Evolutionary conservation across 352 stramenopile species (phyloP).

Genomic region (Phytopythium sindhum): DNA sequence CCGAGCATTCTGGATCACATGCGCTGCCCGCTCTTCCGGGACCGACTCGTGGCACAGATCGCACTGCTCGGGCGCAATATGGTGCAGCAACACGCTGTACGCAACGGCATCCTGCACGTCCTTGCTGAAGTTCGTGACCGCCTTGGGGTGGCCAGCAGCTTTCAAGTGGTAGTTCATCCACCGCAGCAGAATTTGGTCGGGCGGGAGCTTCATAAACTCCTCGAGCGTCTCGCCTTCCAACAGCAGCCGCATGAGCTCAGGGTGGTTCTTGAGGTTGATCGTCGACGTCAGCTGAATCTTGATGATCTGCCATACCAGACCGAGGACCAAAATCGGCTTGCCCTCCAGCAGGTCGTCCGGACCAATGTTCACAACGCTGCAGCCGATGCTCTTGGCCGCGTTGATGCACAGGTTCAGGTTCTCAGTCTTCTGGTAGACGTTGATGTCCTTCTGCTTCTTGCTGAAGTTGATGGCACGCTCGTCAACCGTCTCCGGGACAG

Average conservation of each 20-base stretch:
- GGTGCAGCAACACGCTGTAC: conserved; percentile 86
- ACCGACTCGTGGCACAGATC: conserved; percentile 54
- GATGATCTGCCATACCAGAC: conserved; percentile 93
- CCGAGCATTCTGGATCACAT: conserved; percentile 85
- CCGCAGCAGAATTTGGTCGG: conserved; percentile 89
- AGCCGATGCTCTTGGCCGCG: conserved; percentile 91
- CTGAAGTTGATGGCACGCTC: conserved; percentile 83
- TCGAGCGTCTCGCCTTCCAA: conserved; percentile 86
- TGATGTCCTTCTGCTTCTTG: conserved; percentile 75
- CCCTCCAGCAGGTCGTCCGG: conserved; percentile 80
- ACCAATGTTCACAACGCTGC: conserved; percentile 92
- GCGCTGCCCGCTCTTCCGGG: conserved; percentile 58
- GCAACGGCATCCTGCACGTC: conserved; percentile 82
- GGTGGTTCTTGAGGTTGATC: conserved; percentile 92
- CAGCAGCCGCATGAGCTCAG: conserved; percentile 85
- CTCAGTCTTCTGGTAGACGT: conserved; percentile 87
- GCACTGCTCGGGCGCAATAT: conserved; percentile 78
- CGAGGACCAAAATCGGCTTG: conserved; percentile 88
- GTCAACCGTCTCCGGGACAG: conserved; percentile 92
- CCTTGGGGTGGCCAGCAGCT: conserved; percentile 63
- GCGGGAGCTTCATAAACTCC: conserved; percentile 88
- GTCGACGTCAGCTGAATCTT: conserved; percentile 91
- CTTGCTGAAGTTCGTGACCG: conserved; percentile 75
- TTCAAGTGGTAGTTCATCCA: conserved; percentile 94
- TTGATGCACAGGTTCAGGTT: conserved; percentile 94